Evolutionary conservation across 345 rosid genomes (phyloP).

Genomic region (Citrus hindsii): DNA sequence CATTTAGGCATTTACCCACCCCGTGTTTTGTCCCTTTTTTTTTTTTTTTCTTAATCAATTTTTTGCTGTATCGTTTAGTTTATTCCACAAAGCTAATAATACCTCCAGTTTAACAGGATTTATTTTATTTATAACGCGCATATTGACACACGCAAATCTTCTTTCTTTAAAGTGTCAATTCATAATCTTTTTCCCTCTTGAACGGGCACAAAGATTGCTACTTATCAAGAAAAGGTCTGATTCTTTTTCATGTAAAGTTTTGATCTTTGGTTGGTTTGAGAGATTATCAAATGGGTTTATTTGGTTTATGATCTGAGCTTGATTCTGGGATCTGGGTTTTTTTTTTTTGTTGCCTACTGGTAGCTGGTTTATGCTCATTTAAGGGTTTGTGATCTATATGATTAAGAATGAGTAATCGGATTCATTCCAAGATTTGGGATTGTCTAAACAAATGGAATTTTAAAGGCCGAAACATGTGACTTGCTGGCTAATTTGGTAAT

Average conservation of each 20-base stretch:
- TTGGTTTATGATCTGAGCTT: conserved; percentile 8
- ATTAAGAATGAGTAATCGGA: neutral
- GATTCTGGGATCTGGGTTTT: conserved; percentile 22
- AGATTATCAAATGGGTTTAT: neutral
- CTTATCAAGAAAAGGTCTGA: neutral
- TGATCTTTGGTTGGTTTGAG: neutral
- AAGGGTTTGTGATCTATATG: neutral
- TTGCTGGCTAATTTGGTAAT: conserved; percentile 1
- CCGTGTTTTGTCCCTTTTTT: neutral
- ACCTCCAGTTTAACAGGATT: neutral
- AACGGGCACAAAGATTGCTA: neutral
- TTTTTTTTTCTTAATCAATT: neutral
- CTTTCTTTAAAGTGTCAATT: neutral
- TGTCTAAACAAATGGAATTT: conserved; percentile 6
- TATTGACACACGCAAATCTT: neutral
- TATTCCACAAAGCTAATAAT: neutral
- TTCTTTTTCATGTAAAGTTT: neutral
- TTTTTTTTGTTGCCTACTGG: neutral
- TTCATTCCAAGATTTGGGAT: conserved; percentile 4
- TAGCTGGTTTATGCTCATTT: no score
- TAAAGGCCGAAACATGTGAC: neutral
- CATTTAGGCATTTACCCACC: no score
- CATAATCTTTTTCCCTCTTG: neutral
- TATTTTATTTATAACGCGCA: neutral
- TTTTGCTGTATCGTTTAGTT: neutral